Evolutionary conservation across 257 asterid species (phyloP), one percentile per base, ranked within the genome.

Genomic region (Solanum virginianum): DNA sequence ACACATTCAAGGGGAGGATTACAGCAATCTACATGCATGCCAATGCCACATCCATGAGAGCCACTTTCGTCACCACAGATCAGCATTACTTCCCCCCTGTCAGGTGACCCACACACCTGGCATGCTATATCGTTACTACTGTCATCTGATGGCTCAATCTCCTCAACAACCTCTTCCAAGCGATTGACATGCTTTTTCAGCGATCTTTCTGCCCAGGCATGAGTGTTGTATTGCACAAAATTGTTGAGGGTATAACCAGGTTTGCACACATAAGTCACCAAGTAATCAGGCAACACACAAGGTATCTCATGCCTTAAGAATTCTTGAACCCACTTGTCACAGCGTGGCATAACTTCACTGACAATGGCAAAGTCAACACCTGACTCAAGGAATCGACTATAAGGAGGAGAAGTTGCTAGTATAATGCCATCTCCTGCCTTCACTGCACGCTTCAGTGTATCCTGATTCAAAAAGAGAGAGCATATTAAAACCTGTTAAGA

Each of bases 381-480:
- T 6, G 99, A 92, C 72, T 90, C 80, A 82, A 97, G 89, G 77
- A 93, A 91, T n/a, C 99, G 97, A 10, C 95, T 88, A 87, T 97
- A 97, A 10, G 99, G 98, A 12, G 99, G 98, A 1, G 97, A 92
- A 22, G 99, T 97, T 85, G 98, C 99, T 83, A 97, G 69, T 81
- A 95, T 92, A 17, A 91, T 92, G 72, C 99, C 99, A 29, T 92
- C 98, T 81, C 99, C 99, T 24, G 98, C 97, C 94, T 94, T 97
- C 57, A 97, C 86, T 0, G 87, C 98, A n/a, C 98, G 97, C 90
- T 97, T 97, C 85, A 97, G 66, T 3, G 99, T 97, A 68, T 97
- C 99, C 99, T 97, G 88, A 75, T 87, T 60, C 81, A 87, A 62
- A 69, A 81, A 79, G 57, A 77, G 36, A 49, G 18, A 83, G 41